Base-by-base conservation (phyloP, 164 flowering plant species). In the Tetrastigma voinierianum region DNA sequence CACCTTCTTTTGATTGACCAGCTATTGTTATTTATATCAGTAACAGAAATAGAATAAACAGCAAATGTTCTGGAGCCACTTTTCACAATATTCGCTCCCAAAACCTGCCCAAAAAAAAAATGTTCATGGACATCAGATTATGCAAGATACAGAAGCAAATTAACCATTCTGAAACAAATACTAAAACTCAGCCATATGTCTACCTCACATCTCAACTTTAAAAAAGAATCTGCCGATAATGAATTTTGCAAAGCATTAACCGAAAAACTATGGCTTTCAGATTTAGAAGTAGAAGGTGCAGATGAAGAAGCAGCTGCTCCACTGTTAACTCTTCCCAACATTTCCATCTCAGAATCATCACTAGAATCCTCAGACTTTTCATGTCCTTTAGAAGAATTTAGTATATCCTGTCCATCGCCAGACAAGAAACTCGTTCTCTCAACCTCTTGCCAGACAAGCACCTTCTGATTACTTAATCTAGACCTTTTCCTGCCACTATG, bases 1-100 rank as follows among this genome's bases (percentile, higher is more conserved):
- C 83, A 96, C 99, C 99, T 96, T 87, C 99, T 87, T 87, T 96
- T 96, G 61, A 96, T 93, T 18, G 99, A 88, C 99, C 99, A 96
- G 73, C 78, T 82, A 74, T 85, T 79, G 64, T 78, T 83, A 70
- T 88, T 81, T 55, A 80, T 86, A 79, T 96, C 99, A 51, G 96
- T 85, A 71, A 96, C 97, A 65, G 99, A 86, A 59, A 96, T 84
- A 66, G 93, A 86, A 82, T 96, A 96, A 20, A 91, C 99, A 68
- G 98, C 96, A 83, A 96, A 91, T 47, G 85, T 85, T 77, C 71
- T 86, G 46, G 97, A 87, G 54, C 86, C 93, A 77, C 99, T 89
- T 80, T 81, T 91, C 76, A 96, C 99, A 67, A 96, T 80, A 82
- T 93, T 90, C 64, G 97, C 99, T 77, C 97, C 96, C 80, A 90